Evolutionary conservation across 495 filamentous ascomycete genomes (phyloP).

Genomic region (Penicillium daleae): DNA sequence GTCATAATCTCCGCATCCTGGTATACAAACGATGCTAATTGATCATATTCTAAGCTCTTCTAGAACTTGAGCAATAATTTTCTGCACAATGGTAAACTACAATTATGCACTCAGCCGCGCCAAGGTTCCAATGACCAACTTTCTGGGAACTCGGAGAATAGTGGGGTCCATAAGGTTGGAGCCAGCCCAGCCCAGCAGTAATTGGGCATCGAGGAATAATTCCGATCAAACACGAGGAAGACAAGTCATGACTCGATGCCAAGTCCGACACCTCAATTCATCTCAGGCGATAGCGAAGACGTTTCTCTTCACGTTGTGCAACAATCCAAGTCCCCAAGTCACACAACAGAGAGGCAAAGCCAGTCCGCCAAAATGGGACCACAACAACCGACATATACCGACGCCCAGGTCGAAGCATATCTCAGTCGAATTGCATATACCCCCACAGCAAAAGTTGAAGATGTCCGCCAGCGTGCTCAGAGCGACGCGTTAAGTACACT

Average conservation of each 20-base stretch:
- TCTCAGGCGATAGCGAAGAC: not conserved
- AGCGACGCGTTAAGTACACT: conserved; percentile 32
- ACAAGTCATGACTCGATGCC: not conserved
- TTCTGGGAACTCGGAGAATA: not conserved
- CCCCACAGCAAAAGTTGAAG: conserved; percentile 20
- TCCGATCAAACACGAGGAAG: not conserved
- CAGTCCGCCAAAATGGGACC: conserved; percentile 15
- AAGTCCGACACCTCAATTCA: not conserved
- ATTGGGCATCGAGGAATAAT: conserved; percentile 20
- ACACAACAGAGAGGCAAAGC: not conserved
- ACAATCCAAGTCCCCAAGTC: not conserved
- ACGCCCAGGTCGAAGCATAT: conserved; percentile 39
- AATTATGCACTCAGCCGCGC: not conserved
- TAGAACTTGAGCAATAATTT: too few relatives aligned
- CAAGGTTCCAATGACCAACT: too few relatives aligned
- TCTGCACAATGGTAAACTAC: not conserved
- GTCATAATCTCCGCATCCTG: too few relatives aligned
- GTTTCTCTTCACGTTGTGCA: not conserved
- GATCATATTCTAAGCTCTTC: too few relatives aligned
- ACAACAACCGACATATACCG: conserved; percentile 29
- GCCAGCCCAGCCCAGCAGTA: not conserved
- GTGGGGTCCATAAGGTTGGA: too few relatives aligned
- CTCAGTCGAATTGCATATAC: conserved; percentile 39
- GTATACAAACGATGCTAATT: too few relatives aligned
- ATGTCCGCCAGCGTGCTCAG: conserved; percentile 27